These are phyloP conservation scores for Ramalina peruviana DNA, from an alignment of 495 filamentous ascomycete species.

Conservation along the genomic window DNA sequence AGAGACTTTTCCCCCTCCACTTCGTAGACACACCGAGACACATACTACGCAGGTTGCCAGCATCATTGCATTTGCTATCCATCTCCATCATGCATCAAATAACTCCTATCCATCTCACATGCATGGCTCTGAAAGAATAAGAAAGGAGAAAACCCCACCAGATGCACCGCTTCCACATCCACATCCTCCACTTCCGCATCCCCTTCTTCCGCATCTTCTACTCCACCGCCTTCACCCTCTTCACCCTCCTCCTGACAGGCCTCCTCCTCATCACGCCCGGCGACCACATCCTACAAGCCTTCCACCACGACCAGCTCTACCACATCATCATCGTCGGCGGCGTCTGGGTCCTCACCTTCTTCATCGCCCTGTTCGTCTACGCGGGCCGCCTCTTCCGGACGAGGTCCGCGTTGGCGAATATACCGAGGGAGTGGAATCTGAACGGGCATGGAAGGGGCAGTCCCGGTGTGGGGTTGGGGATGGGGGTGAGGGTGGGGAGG, in stretches of 20 bases:
- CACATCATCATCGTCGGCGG: constrained; percentile 78
- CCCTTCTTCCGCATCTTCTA: constrained; percentile 69
- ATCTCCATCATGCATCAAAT: too few species aligned
- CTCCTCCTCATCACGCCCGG: constrained; percentile 70
- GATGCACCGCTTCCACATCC: not conserved
- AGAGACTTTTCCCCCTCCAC: too few species aligned
- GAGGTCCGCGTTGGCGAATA: constrained; percentile 58
- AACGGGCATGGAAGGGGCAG: constrained; percentile 54
- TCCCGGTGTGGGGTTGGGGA: constrained; percentile 19
- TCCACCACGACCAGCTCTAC: constrained; percentile 45
- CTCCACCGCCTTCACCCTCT: constrained; percentile 60
- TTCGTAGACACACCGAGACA: too few species aligned
- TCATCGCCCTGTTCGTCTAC: constrained; percentile 65
- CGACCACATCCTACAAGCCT: constrained; percentile 71
- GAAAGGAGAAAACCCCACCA: too few species aligned
- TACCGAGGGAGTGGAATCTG: constrained; percentile 74
- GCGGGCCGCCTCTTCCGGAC: constrained; percentile 79
- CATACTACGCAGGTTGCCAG: too few species aligned
- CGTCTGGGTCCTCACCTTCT: constrained; percentile 58
- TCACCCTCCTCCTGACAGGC: constrained; percentile 57
- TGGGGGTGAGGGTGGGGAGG: constrained; percentile 55
- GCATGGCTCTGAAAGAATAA: too few species aligned
- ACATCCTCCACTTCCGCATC: constrained; percentile 19
- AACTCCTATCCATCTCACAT: too few species aligned
- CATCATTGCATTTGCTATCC: too few species aligned